A percentile compares a stretch with the other conserved stretches of the same genome.
phyloP scores from a whole-genome alignment of 1,139 yeast species.

The Taphrina betulina region DNA sequence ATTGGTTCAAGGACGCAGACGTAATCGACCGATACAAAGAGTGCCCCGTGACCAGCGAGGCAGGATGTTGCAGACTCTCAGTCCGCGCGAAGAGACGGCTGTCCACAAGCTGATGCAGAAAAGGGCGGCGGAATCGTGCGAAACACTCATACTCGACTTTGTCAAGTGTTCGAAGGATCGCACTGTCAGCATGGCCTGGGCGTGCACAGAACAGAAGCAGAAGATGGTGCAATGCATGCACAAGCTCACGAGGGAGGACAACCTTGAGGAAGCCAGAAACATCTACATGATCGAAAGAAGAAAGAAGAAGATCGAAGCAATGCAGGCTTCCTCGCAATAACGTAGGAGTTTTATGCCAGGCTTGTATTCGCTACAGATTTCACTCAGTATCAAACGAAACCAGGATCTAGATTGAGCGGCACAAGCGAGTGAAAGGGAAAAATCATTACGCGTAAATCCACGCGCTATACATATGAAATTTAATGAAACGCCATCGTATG shows the following conservation, averaged over 20 bases:
- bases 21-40: too few species aligned
- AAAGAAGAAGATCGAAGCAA: slow-evolving; percentile 3
- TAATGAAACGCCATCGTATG: too few species aligned
- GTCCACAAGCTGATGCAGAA: slow-evolving; percentile 29
- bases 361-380: too few species aligned
- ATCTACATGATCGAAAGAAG: slow-evolving; percentile 16
- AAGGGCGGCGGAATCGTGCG: slow-evolving; percentile 22
- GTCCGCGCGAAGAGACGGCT: slow-evolving; percentile 29
- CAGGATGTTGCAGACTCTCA: slow-evolving; percentile 23
- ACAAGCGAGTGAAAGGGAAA: too few species aligned
- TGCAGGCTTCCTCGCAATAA: too few species aligned
- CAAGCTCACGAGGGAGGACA: slow-evolving; percentile 17
- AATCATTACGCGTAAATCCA: too few species aligned
- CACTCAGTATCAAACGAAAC: too few species aligned
- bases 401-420: too few species aligned
- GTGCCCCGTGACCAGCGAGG: too few species aligned
- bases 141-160: slow-evolving; percentile 14
- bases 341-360: too few species aligned
- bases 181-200: slow-evolving; percentile 29
- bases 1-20: too few species aligned
- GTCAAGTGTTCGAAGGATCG: slow-evolving; percentile 24
- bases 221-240: slow-evolving; percentile 31
- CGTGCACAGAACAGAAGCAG: slow-evolving; percentile 16
- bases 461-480: too few species aligned
- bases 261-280: slow-evolving; percentile 22